A percentile compares a stretch with the other conserved stretches of the same genome.
Evolutionary conservation across 2,329 filamentous ascomycete species (phyloP).

Genomic region (Colletotrichum chrysophilum): DNA sequence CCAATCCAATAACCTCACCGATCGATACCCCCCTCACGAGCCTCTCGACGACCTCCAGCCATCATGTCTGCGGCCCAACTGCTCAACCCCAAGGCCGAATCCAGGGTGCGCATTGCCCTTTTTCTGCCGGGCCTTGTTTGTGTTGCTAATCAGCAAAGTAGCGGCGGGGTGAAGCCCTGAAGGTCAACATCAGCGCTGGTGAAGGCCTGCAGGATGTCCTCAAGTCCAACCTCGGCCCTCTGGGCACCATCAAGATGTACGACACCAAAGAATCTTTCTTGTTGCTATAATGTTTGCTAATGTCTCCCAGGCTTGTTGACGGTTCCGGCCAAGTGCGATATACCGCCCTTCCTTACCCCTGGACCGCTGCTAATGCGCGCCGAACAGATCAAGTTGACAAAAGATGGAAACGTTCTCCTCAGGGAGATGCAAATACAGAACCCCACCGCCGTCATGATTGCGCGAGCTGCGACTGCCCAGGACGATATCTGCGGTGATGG

Average conservation of each 20-base stretch:
- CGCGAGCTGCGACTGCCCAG: constrained; percentile 88
- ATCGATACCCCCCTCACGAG: constrained; percentile 17
- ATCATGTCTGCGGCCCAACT: constrained; percentile 96
- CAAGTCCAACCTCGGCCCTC: constrained; percentile 92
- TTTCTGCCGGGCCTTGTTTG: constrained; percentile 34
- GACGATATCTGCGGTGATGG: constrained; percentile 98
- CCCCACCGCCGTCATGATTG: constrained; percentile 89
- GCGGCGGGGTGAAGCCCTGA: constrained; percentile 95
- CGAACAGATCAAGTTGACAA: constrained; percentile 92
- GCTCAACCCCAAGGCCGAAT: constrained; percentile 98
- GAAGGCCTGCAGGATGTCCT: constrained; percentile 94
- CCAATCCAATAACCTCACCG: constrained; percentile 17
- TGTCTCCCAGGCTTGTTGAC: constrained; percentile 64
- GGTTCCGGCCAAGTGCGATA: constrained; percentile 68
- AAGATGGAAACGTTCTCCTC: constrained; percentile 90
- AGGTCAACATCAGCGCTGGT: constrained; percentile 95
- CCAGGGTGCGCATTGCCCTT: constrained; percentile 69
- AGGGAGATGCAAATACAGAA: constrained; percentile 95
- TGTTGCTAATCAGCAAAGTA: constrained; percentile 51
- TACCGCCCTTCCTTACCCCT: constrained; percentile 13
- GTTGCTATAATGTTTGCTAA: constrained; percentile 27
- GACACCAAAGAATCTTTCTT: not conserved
- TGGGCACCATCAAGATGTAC: constrained; percentile 96
- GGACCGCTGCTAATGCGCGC: constrained; percentile 9
- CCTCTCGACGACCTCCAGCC: constrained; percentile 19